These are phyloP conservation scores for Suhomyces terraborum DNA, from an alignment of 1,139 yeast genomes.

Conservation along the genomic window DNA sequence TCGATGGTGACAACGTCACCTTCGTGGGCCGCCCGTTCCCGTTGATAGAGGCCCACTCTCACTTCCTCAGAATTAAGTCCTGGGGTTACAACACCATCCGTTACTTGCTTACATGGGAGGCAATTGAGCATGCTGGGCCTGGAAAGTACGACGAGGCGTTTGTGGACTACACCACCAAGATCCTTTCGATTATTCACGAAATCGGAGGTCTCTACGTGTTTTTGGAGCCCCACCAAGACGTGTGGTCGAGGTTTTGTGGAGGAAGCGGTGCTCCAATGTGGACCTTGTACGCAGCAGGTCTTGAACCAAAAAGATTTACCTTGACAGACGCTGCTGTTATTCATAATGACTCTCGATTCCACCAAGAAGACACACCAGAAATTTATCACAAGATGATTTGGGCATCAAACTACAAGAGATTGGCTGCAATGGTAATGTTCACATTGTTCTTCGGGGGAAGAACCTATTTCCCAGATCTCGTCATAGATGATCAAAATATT, in stretches of 20 bases:
- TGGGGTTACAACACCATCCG: slow-evolving; percentile 84
- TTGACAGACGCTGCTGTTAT: slow-evolving; percentile 72
- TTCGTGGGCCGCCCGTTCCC: slow-evolving; percentile 85
- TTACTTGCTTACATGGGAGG: slow-evolving; percentile 87
- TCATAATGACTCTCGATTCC: slow-evolving; percentile 54
- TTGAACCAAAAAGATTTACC: slow-evolving; percentile 70
- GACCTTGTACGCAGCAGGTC: slow-evolving; percentile 94
- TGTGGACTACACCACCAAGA: slow-evolving; percentile 65
- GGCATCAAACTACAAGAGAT: slow-evolving; percentile 82
- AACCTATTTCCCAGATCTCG: slow-evolving; percentile 68
- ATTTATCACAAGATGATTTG: slow-evolving; percentile 84
- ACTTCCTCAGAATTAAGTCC: slow-evolving; percentile 66
- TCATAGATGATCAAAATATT: slow-evolving; percentile 69
- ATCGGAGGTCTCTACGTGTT: slow-evolving; percentile 80
- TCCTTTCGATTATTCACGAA: slow-evolving; percentile 57
- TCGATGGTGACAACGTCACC: slow-evolving; percentile 70
- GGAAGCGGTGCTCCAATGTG: slow-evolving; percentile 96
- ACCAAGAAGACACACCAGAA: slow-evolving; percentile 35
- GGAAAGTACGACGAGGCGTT: slow-evolving; percentile 79
- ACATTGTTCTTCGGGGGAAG: slow-evolving; percentile 82
- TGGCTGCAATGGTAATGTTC: slow-evolving; percentile 82
- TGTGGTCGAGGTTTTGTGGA: slow-evolving; percentile 89
- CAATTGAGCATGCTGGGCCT: slow-evolving; percentile 87
- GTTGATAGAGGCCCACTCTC: slow-evolving; percentile 67
- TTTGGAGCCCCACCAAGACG: slow-evolving; percentile 91